Evolutionary conservation across 164 flowering plant species (phyloP).

Genomic region (Magnolia sinica): DNA sequence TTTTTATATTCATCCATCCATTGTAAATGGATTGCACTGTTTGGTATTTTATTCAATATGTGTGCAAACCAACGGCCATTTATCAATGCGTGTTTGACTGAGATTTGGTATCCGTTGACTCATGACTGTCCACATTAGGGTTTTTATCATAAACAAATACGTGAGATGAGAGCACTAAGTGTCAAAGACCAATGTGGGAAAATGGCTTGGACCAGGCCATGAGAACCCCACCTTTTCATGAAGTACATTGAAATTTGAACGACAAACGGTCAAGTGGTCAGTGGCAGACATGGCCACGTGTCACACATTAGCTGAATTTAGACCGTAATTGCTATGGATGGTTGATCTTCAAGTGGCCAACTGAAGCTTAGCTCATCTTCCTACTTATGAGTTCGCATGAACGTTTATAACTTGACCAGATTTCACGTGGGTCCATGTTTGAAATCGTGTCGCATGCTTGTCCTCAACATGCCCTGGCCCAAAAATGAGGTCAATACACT

Average conservation of each 20-base stretch:
- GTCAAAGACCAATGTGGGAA: background rate
- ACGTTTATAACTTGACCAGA: too few relatives aligned
- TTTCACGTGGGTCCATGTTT: too few relatives aligned
- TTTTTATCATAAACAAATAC: background rate
- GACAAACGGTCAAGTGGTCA: background rate
- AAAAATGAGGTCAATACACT: too few relatives aligned
- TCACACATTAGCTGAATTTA: too few relatives aligned
- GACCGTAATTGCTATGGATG: too few relatives aligned
- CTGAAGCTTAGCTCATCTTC: too few relatives aligned
- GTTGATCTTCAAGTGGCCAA: too few relatives aligned
- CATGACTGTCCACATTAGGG: conserved; percentile 1
- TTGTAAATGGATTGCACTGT: background rate
- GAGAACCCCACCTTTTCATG: conserved; percentile 1
- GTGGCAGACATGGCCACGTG: too few relatives aligned
- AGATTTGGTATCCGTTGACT: conserved; percentile 10
- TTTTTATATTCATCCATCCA: conserved; percentile 5
- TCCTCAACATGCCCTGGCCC: too few relatives aligned
- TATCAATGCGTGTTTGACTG: conserved; percentile 5
- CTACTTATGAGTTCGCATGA: too few relatives aligned
- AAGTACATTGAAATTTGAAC: background rate
- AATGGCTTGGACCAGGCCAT: background rate
- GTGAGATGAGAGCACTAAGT: background rate
- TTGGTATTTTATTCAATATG: background rate
- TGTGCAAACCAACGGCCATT: conserved; percentile 4
- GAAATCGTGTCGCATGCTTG: too few relatives aligned